These are phyloP conservation scores for Karstenula rhodostoma DNA, from an alignment of 2,329 filamentous ascomycete species.

Conservation along the genomic window DNA sequence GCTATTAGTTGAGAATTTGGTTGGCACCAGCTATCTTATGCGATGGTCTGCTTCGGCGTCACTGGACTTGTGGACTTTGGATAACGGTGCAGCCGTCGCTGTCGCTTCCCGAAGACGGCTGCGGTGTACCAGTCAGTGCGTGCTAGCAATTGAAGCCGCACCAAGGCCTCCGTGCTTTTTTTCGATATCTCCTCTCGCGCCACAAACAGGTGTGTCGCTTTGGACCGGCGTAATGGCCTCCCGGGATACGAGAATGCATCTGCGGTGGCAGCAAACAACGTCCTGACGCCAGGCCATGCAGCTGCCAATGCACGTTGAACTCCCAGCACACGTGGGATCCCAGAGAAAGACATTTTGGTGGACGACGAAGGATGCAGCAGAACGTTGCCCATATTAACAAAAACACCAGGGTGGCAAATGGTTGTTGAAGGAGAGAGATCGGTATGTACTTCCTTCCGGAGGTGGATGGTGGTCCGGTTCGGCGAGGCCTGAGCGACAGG, in stretches of 20 bases:
- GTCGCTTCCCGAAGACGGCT: slow-evolving; percentile 19
- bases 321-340: neutral
- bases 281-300: neutral
- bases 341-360: slow-evolving; percentile 2
- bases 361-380: slow-evolving; percentile 19
- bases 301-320: neutral
- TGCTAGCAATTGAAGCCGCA: neutral
- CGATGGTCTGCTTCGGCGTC: neutral
- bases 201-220: neutral
- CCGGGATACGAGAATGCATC: neutral
- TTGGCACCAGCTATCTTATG: neutral
- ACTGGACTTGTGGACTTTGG: slow-evolving; percentile 1
- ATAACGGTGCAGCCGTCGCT: slow-evolving; percentile 12
- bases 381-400: slow-evolving; percentile 30
- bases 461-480: neutral
- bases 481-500: too few relatives aligned
- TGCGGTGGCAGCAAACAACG: slow-evolving; percentile 7
- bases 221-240: neutral
- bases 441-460: slow-evolving; percentile 14
- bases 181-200: slow-evolving; percentile 6
- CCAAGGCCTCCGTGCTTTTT: neutral
- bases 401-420: slow-evolving; percentile 8
- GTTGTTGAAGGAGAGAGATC: neutral
- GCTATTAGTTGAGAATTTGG: too few relatives aligned
- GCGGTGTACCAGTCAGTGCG: slow-evolving; percentile 18